Evolutionary conservation across 1,139 yeast genomes (phyloP), one percentile per base, ranked within the genome.

Genomic region (Candida tunisiensis): DNA sequence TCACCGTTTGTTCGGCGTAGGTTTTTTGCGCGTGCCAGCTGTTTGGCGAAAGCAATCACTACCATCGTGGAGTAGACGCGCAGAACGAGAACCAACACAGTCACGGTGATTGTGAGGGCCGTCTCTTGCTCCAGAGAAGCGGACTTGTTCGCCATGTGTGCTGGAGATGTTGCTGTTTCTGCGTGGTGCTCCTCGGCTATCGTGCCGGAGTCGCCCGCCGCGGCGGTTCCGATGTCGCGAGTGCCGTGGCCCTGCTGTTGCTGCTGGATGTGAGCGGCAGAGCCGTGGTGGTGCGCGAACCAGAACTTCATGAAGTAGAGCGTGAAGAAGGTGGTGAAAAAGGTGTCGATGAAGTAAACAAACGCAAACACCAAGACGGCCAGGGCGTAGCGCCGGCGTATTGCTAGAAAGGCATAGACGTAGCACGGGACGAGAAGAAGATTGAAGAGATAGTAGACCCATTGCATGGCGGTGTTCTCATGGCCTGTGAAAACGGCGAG

Each of bases 401-500:
- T 53, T 29, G 63, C 62, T 25, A 56, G 45, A 32, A 77, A 59
- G 0, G 80, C 91, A 27, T 64, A 56, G 6, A 71, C 56, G 46
- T 74, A 80, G 31, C 77, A 59, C n/a, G 83, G 74, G 28, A 82
- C 55, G 14, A 71, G 58, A 4, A 65, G 31, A 11, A 80, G 57
- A 4, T 92, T 74, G 38, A 74, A 51, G 21, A 74, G 45, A 50
- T 85, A 82, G 41, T 75, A 69, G 2, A 77, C 39, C 93, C 94
- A 79, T 47, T 88, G 95, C 59, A 77, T 59, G 35, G 72, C 69
- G 36, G 73, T 74, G 32, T 85, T 62, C 2, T 91, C 92, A 44
- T 83, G 94, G 2, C 94, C 62, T 0, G 95, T 85, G 44, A 88
- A 65, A 24, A 88, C 53, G 1, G 96, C 83, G 19, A 85, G 57